A percentile compares a stretch with the other conserved stretches of the same genome.
These are phyloP conservation scores for Fusarium aywerte DNA, from an alignment of 2,329 filamentous ascomycete species.

Conservation along the genomic window DNA sequence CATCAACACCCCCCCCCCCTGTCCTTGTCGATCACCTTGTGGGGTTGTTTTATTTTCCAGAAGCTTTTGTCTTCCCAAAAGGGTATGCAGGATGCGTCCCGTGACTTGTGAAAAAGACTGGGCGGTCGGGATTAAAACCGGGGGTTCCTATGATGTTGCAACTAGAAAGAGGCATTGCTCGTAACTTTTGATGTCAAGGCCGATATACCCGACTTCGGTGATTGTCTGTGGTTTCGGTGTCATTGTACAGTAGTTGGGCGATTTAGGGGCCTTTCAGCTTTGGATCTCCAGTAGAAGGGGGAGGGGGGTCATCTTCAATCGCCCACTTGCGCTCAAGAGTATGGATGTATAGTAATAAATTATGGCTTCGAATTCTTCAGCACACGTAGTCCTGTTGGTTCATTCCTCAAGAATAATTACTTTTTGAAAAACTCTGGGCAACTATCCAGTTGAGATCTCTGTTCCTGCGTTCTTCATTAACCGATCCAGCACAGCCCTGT, in stretches of 20 bases:
- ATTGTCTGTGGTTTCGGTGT: not conserved
- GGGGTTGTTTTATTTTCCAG: constrained; percentile 24
- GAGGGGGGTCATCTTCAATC: not conserved
- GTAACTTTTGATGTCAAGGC: not conserved
- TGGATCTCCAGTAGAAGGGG: not conserved
- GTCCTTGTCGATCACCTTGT: not conserved
- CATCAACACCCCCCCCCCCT: constrained; percentile 1
- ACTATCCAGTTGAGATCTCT: not conserved
- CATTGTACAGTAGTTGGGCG: not conserved
- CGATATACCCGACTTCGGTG: not conserved
- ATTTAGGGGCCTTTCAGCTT: not conserved
- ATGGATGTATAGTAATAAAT: too few relatives aligned
- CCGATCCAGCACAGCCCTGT: constrained; percentile 26
- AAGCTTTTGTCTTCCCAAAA: constrained; percentile 24
- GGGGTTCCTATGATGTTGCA: not conserved
- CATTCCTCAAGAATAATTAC: not conserved
- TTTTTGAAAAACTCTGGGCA: not conserved
- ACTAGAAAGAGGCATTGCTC: constrained; percentile 2
- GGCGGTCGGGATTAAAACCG: not conserved
- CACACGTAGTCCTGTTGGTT: not conserved
- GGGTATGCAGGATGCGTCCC: constrained; percentile 15
- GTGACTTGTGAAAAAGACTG: constrained; percentile 10
- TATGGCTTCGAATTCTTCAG: not conserved
- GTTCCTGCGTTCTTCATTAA: not conserved
- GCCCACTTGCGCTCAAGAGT: not conserved